Evolutionary conservation across 768 basidiomycete genomes (phyloP), one percentile per base, ranked within the genome.

Genomic region (Mycena vitilis): DNA sequence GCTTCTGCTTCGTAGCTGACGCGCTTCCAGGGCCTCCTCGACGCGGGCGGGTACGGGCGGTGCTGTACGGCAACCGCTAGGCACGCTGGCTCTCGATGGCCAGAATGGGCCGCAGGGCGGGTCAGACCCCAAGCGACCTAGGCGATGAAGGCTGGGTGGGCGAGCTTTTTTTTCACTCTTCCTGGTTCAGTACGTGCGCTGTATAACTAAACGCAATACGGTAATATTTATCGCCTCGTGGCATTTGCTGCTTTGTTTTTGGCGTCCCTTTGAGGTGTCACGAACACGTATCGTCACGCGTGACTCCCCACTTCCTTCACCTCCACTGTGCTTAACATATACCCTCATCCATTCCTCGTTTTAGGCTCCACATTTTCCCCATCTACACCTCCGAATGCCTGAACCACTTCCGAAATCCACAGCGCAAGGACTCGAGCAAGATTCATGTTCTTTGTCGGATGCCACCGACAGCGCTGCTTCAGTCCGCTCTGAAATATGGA

Each of bases 81-180:
- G 66, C 22, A 68, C 71, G 51, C 55, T 71, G 15, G 66, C 67
- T 34, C 75, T 84, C 23, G 74, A 74, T 48, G 77, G 82, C 2
- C 69, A 73, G 37, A 47, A 42, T 25, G 22, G 18, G 45, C 45
- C 40, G 81, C 78, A 40, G 69, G 76, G 40, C 74, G 75, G 80
- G 52, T 82, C 81, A 23, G 84, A 85, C 62, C 74, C 81, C 51
- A 89, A 89, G 75, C 79, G 87, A 49, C 23, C 81, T 55, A 81
- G 77, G 71, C 78, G 79, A 65, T 66, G 64, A 65, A 23, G 5
- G 15, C 30, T 20, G 15, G 10, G 22, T 11, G 37, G 5, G 23
- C 18, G 40, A 40, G 47, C 8, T 7, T 30, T 62, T 11, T 44
- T 44, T 42, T 62, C 16, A 11, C 23, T 44, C 40, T 52, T 22